Evolutionary conservation across 1,284 basidiomycete genomes (phyloP), one percentile per base, ranked within the genome.

Genomic region (Melanopsichium pennsylvanicum): DNA sequence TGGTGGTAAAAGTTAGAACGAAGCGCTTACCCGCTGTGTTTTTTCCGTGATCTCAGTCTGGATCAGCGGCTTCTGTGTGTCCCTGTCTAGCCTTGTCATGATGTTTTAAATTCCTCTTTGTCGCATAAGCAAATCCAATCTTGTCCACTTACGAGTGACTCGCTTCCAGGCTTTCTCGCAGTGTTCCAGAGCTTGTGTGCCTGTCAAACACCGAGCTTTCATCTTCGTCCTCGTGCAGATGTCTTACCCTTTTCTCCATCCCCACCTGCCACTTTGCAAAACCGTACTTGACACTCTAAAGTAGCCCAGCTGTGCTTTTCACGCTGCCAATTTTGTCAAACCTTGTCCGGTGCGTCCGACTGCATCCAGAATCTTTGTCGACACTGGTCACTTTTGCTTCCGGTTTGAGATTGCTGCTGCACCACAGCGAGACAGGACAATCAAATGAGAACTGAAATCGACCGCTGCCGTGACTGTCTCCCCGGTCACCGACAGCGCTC

Each of bases 231-330:
- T 29, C 44, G 29, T 32, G 47, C 47, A 39, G 34, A 21, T 58
- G 56, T 58, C 47, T 59, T 49, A 59, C 49, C 25, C 19, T n/a
- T 44, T 36, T 41, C 41, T 21, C 38, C 33, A 42, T 18, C 48
- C 25, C 21, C 29, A 18, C 15, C 55, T 47, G 55, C 47, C 44
- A 43, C 32, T 35, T 11, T 48, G 45, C 54, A 43, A 35, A 7
- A 13, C 4, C 35, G 3, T 22, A 21, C 12, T 25, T 22, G 21
- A 13, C 16, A 29, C 10, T 33, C 26, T 18, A 21, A 8, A 8
- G 27, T 21, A 11, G 1, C 27, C 29, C 19, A 31, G 3, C 27
- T 21, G n/a, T 32, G n/a, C 25, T 26, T 27, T 2, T 29, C 27
- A n/a, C 16, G 23, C 38, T 27, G 38, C 38, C 25, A n/a, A 27